Conservation (phyloP, 1,284 basidiomycete genomes). For the Ustilago nuda region DNA sequence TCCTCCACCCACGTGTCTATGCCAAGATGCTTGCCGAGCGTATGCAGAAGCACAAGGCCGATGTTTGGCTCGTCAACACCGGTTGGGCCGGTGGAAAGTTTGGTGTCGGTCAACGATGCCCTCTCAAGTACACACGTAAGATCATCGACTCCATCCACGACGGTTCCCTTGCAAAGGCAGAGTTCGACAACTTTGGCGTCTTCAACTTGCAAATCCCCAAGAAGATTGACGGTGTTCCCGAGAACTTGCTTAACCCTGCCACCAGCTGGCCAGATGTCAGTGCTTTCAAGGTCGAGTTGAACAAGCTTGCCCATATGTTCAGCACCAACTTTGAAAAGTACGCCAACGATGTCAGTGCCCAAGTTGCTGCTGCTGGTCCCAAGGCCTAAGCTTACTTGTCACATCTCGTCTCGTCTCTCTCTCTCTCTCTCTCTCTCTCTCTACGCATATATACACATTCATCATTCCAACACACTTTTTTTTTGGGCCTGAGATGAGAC, state of each 20-base stretch:
- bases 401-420: neutral
- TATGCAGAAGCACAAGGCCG: slow-evolving; percentile 89
- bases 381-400: slow-evolving; percentile 17
- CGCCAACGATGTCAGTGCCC: slow-evolving; percentile 61
- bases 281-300: slow-evolving; percentile 63
- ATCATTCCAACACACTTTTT: neutral
- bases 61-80: slow-evolving; percentile 99
- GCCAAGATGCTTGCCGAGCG: slow-evolving; percentile 96
- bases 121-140: slow-evolving; percentile 79
- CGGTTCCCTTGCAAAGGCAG: slow-evolving; percentile 85
- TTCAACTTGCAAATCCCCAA: slow-evolving; percentile 67
- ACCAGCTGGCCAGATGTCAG: slow-evolving; percentile 61
- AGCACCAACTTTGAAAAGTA: slow-evolving; percentile 67
- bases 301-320: slow-evolving; percentile 69
- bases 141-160: slow-evolving; percentile 98
- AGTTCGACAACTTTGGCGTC: slow-evolving; percentile 81
- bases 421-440: slow-evolving; percentile 4
- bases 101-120: slow-evolving; percentile 73
- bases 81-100: slow-evolving; percentile 98
- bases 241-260: slow-evolving; percentile 62
- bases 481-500: neutral
- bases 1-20: slow-evolving; percentile 85
- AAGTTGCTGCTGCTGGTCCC: slow-evolving; percentile 65
- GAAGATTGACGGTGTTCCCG: slow-evolving; percentile 57
- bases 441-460: slow-evolving; percentile 17